phyloP scores from a whole-genome alignment of 2,329 filamentous ascomycete genomes.

The Arthrobotrys musiformis region DNA sequence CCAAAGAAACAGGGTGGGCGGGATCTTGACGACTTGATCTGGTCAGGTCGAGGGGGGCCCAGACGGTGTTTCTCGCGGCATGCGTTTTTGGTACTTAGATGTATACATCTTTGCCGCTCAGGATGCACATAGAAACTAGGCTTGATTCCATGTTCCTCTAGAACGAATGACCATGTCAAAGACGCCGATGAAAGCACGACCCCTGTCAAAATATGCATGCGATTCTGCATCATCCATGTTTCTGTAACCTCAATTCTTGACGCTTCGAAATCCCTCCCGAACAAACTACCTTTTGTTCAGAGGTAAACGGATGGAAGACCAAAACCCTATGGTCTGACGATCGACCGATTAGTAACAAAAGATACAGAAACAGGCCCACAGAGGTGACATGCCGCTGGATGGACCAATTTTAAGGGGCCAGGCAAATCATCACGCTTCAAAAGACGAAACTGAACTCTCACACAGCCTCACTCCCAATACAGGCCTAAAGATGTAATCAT shows the following conservation, averaged over 20 bases:
- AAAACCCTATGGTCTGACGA: slow-evolving; percentile 31
- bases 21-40: not conserved
- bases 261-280: not conserved
- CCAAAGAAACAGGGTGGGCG: too few relatives aligned
- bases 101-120: not conserved
- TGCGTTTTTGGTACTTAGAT: slow-evolving; percentile 2
- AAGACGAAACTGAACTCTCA: slow-evolving; percentile 31
- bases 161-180: not conserved
- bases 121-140: not conserved
- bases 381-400: slow-evolving; percentile 20
- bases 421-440: slow-evolving; percentile 4
- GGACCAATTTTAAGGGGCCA: slow-evolving; percentile 49
- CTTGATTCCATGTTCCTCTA: too few relatives aligned
- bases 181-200: not conserved
- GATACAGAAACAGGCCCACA: slow-evolving; percentile 17
- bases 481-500: slow-evolving; percentile 36
- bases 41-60: not conserved
- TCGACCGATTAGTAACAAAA: slow-evolving; percentile 38
- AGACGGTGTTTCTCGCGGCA: not conserved
- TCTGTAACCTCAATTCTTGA: slow-evolving; percentile 34
- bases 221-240: slow-evolving; percentile 26
- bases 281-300: not conserved
- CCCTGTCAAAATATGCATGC: slow-evolving; percentile 4
- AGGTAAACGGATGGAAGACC: not conserved
- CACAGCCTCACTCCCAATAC: slow-evolving; percentile 29